Percentiles rank a stretch among this genome's conserved stretches.
Evolutionary conservation across 1,284 basidiomycete genomes (phyloP).

Genomic region (Trichosporon inkin): DNA sequence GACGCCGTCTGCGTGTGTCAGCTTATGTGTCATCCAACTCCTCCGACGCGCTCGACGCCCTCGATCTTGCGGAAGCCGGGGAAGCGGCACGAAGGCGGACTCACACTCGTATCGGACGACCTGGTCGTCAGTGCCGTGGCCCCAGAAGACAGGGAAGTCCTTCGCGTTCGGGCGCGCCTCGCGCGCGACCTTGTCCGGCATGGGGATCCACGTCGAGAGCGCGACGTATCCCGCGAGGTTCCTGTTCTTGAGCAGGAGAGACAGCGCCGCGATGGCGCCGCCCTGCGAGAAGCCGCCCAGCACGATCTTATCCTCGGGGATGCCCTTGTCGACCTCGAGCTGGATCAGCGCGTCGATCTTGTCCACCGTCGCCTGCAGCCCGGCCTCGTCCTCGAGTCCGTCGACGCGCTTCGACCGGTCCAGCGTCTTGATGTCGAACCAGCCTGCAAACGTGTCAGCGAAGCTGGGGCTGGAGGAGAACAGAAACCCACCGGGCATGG

Average conservation of each 20-base stretch:
- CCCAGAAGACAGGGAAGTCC: slow-evolving; percentile 77
- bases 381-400: slow-evolving; percentile 58
- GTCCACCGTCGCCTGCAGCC: slow-evolving; percentile 63
- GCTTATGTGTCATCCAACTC: not conserved
- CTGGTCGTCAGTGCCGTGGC: slow-evolving; percentile 73
- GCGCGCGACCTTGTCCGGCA: slow-evolving; percentile 61
- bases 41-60: not conserved
- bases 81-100: too few species aligned
- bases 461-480: too few species aligned
- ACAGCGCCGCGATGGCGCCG: slow-evolving; percentile 69
- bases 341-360: slow-evolving; percentile 66
- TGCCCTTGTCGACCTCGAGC: slow-evolving; percentile 67
- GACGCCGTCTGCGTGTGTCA: slow-evolving; percentile 47
- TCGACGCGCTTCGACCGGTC: slow-evolving; percentile 57
- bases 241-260: slow-evolving; percentile 63
- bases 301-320: slow-evolving; percentile 58
- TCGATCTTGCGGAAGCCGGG: too few species aligned
- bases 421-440: slow-evolving; percentile 75
- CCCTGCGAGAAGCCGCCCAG: slow-evolving; percentile 88
- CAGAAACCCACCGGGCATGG: not conserved
- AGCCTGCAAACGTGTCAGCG: slow-evolving; percentile 29
- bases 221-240: slow-evolving; percentile 68
- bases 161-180: slow-evolving; percentile 34
- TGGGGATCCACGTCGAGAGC: slow-evolving; percentile 72
- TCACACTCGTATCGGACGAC: slow-evolving; percentile 59